A percentile compares a stretch with the other conserved stretches of the same genome.
Conservation (phyloP, 2,329 filamentous ascomycete species). For the Chrysosphaeria jannelii region DNA sequence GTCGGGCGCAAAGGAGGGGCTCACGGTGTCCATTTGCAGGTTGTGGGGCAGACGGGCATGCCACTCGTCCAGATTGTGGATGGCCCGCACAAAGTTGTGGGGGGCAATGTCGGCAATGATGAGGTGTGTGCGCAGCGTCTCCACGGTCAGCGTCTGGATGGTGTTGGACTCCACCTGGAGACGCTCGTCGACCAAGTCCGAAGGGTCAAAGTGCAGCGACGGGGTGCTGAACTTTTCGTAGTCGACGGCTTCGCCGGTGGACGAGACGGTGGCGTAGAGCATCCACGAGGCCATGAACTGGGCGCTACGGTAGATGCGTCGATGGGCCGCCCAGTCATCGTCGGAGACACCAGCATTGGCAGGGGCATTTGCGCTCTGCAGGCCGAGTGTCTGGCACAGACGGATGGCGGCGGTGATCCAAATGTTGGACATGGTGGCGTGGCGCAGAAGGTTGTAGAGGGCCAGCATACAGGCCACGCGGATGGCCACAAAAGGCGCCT, state of each 20-base stretch:
- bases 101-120: constrained; percentile 7
- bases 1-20: constrained; percentile 3
- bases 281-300: constrained; percentile 7
- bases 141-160: constrained; percentile 7
- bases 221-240: constrained; percentile 4
- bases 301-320: not conserved
- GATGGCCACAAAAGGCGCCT: constrained; percentile 6
- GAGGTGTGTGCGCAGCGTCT: constrained; percentile 8
- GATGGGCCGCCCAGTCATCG: not conserved
- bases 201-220: constrained; percentile 5
- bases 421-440: constrained; percentile 7
- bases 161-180: constrained; percentile 8
- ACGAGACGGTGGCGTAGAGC: constrained; percentile 7
- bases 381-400: constrained; percentile 6
- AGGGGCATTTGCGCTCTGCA: constrained; percentile 4
- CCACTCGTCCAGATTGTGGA: constrained; percentile 8
- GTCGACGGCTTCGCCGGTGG: constrained; percentile 6
- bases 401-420: constrained; percentile 7
- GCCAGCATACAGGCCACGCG: constrained; percentile 8
- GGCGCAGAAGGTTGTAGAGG: constrained; percentile 8
- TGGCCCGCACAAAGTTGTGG: constrained; percentile 6
- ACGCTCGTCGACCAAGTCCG: constrained; percentile 6
- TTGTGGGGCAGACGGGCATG: constrained; percentile 6
- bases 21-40: constrained; percentile 6
- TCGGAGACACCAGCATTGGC: no score